A percentile compares a stretch with the other conserved stretches of the same genome.
Evolutionary conservation across 1,139 yeast species (phyloP).

Genomic region (Diutina ranongensis): DNA sequence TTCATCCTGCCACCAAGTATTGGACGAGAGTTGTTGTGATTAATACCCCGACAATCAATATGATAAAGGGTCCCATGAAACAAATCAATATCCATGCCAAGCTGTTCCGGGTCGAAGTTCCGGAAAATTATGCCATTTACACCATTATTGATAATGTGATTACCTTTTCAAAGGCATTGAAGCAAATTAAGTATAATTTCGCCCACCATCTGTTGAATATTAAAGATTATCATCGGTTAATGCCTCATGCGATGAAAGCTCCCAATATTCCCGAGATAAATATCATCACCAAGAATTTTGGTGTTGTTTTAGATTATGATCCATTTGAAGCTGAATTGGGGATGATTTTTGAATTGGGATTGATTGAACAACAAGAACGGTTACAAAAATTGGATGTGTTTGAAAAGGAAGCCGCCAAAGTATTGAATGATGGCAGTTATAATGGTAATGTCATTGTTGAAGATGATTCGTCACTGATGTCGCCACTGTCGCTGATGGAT

Average conservation of each 20-base stretch:
- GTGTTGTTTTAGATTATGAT: constrained; percentile 29
- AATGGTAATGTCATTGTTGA: background rate
- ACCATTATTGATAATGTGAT: constrained; percentile 56
- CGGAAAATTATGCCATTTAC: constrained; percentile 55
- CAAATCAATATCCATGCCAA: constrained; percentile 16
- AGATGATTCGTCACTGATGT: background rate
- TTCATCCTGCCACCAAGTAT: constrained; percentile 40
- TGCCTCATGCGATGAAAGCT: constrained; percentile 23
- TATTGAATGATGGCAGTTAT: constrained; percentile 6
- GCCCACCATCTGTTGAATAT: constrained; percentile 25
- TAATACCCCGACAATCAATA: constrained; percentile 11
- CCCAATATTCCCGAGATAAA: constrained; percentile 19
- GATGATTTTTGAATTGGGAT: constrained; percentile 27
- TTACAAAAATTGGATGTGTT: constrained; percentile 20
- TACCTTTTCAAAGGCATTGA: constrained; percentile 47
- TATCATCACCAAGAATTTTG: constrained; percentile 14
- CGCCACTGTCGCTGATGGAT: constrained; percentile 2
- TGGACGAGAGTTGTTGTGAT: constrained; percentile 31
- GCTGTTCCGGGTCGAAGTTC: constrained; percentile 30
- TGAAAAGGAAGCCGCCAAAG: constrained; percentile 15
- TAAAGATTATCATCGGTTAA: constrained; percentile 24
- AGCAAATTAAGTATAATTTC: constrained; percentile 45
- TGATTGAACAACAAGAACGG: constrained; percentile 25
- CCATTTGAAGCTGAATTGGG: constrained; percentile 32
- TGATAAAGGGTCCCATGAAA: constrained; percentile 12